Percentiles rank a stretch among this genome's conserved stretches.
phyloP scores from a whole-genome alignment of 2,329 filamentous ascomycete genomes.

The Cercospora sojina region DNA sequence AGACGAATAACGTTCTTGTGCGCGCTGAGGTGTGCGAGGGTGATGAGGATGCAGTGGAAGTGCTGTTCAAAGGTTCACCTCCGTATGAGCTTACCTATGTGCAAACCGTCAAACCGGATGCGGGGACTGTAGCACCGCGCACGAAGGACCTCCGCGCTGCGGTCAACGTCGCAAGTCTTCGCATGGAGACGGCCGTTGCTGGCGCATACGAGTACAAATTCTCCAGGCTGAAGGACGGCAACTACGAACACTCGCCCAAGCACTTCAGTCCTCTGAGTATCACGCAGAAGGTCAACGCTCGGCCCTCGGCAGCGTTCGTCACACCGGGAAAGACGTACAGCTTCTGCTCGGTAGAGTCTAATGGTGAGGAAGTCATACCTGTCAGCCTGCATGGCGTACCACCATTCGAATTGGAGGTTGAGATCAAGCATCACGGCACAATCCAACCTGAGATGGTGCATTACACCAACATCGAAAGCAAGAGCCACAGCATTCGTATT shows the following conservation, averaged over 20 bases:
- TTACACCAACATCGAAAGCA: constrained; percentile 74
- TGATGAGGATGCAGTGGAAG: constrained; percentile 83
- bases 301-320: constrained; percentile 76
- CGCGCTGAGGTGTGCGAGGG: constrained; percentile 91
- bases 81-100: constrained; percentile 84
- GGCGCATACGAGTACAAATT: constrained; percentile 87
- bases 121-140: constrained; percentile 61
- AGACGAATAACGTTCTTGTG: constrained; percentile 56
- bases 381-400: constrained; percentile 78
- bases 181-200: constrained; percentile 80
- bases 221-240: constrained; percentile 74
- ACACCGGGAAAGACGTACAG: constrained; percentile 92
- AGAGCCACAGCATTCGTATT: constrained; percentile 75
- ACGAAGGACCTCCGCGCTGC: constrained; percentile 74
- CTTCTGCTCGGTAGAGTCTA: constrained; percentile 83
- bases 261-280: constrained; percentile 67
- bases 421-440: constrained; percentile 86
- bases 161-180: constrained; percentile 71
- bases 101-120: constrained; percentile 67
- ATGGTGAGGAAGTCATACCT: constrained; percentile 78
- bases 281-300: constrained; percentile 79
- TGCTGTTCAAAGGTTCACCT: constrained; percentile 72
- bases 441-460: constrained; percentile 76
- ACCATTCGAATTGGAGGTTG: constrained; percentile 87
- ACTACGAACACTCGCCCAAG: constrained; percentile 73